Percentiles rank a stretch among this genome's conserved stretches.
These are phyloP conservation scores for Pyrenophora seminiperda DNA, from an alignment of 2,329 filamentous ascomycete species.

Conservation along the genomic window DNA sequence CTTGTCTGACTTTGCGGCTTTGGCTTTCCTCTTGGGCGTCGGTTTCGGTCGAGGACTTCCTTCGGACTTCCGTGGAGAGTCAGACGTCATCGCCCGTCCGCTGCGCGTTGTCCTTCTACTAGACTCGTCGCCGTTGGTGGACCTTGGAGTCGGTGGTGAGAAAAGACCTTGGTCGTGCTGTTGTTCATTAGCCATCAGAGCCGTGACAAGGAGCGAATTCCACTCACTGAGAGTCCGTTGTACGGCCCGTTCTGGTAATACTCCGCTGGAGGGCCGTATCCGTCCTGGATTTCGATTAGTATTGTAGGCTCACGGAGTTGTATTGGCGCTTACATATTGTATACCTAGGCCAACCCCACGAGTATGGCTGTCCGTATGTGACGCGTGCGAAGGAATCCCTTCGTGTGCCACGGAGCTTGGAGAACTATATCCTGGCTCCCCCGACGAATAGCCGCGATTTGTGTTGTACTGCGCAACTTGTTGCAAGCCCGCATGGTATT, in stretches of 20 bases:
- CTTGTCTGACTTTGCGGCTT: conserved; percentile 52
- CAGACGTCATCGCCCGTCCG: conserved; percentile 31
- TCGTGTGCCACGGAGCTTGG: conserved; percentile 35
- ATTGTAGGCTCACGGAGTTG: conserved; percentile 9
- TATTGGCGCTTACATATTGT: conserved; percentile 39
- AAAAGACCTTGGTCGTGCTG: conserved; percentile 37
- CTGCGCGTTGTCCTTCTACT: conserved; percentile 49
- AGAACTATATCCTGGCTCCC: conserved; percentile 40
- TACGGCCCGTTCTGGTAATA: conserved; percentile 39
- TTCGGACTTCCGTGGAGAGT: conserved; percentile 28
- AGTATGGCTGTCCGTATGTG: conserved; percentile 32
- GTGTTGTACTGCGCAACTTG: conserved; percentile 53
- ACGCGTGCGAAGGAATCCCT: conserved; percentile 34
- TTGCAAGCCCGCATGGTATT: conserved; percentile 47
- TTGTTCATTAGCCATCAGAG: conserved; percentile 22
- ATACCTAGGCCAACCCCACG: conserved; percentile 35
- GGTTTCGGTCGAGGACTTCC: conserved; percentile 35
- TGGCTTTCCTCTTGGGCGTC: conserved; percentile 51
- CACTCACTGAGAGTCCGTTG: conserved; percentile 34
- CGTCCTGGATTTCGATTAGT: conserved; percentile 37
- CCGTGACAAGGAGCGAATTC: background rate
- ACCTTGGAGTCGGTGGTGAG: conserved; percentile 53
- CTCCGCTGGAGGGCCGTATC: conserved; percentile 34
- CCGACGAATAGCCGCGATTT: conserved; percentile 45
- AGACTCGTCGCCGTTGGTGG: conserved; percentile 49